These are phyloP conservation scores for Ustilago curta DNA, from an alignment of 1,284 basidiomycete species.

Conservation along the genomic window DNA sequence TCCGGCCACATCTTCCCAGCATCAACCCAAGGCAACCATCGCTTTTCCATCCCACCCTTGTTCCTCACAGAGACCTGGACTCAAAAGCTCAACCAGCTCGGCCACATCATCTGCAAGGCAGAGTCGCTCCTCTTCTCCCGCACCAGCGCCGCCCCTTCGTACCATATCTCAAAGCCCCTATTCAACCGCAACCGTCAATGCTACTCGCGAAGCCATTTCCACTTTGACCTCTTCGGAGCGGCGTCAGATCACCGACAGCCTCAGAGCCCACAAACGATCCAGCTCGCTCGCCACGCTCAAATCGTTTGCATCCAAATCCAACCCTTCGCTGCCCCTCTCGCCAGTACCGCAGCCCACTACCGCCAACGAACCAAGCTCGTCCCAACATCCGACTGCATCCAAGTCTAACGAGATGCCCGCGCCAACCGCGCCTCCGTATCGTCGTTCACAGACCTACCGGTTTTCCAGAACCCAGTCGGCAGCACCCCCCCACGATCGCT, in stretches of 20 bases:
- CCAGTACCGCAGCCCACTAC: not conserved
- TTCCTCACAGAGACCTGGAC: not conserved
- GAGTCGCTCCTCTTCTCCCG: conserved; percentile 42
- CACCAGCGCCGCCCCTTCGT: conserved; percentile 38
- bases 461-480: conserved; percentile 36
- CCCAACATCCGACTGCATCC: conserved; percentile 8
- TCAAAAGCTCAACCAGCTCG: conserved; percentile 14
- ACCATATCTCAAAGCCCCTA: conserved; percentile 32
- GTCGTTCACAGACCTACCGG: conserved; percentile 30
- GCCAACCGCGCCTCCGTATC: conserved; percentile 36
- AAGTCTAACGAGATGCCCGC: conserved; percentile 34
- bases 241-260: conserved; percentile 33
- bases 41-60: conserved; percentile 18
- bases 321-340: conserved; percentile 9
- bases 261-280: conserved; percentile 33
- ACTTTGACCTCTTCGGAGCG: conserved; percentile 32
- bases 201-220: conserved; percentile 32
- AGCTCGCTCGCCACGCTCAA: conserved; percentile 41
- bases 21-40: conserved; percentile 15
- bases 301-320: conserved; percentile 24
- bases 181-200: conserved; percentile 41
- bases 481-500: conserved; percentile 25
- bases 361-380: conserved; percentile 1
- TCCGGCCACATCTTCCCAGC: conserved; percentile 2
- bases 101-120: conserved; percentile 21